Percentiles rank a stretch among this genome's conserved stretches.
Evolutionary conservation across 2,329 filamentous ascomycete species (phyloP).

Genomic region (Nakataea oryzae): DNA sequence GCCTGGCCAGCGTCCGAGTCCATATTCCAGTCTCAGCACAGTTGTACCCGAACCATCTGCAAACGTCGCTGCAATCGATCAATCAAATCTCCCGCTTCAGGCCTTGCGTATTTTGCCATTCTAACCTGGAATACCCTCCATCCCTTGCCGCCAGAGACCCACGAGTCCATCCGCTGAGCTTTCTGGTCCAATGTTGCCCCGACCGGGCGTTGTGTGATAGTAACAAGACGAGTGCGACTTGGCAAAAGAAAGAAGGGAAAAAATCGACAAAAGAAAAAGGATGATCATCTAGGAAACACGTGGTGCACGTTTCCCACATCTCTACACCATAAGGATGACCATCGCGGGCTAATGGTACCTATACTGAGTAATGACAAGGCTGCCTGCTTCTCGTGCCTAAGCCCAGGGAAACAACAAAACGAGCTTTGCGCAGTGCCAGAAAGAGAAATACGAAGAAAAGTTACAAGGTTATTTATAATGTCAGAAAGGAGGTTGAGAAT

Average conservation of each 20-base stretch:
- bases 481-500: background rate
- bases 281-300: too few relatives aligned
- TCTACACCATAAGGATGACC: background rate
- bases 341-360: background rate
- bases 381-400: background rate
- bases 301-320: background rate
- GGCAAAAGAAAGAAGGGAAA: background rate
- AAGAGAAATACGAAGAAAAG: background rate
- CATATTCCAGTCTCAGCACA: too few relatives aligned
- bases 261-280: background rate
- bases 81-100: too few relatives aligned
- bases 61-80: too few relatives aligned
- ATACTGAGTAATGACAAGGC: background rate
- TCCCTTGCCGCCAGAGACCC: too few relatives aligned
- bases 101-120: too few relatives aligned
- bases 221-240: background rate
- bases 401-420: background rate
- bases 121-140: too few relatives aligned
- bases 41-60: too few relatives aligned
- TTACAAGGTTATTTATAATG: background rate
- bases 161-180: too few relatives aligned
- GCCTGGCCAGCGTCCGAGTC: too few relatives aligned
- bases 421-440: background rate
- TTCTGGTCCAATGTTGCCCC: too few relatives aligned
- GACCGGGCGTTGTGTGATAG: too few relatives aligned